Conservation (phyloP, 345 rosid genomes). For the Camelina laxa region DNA sequence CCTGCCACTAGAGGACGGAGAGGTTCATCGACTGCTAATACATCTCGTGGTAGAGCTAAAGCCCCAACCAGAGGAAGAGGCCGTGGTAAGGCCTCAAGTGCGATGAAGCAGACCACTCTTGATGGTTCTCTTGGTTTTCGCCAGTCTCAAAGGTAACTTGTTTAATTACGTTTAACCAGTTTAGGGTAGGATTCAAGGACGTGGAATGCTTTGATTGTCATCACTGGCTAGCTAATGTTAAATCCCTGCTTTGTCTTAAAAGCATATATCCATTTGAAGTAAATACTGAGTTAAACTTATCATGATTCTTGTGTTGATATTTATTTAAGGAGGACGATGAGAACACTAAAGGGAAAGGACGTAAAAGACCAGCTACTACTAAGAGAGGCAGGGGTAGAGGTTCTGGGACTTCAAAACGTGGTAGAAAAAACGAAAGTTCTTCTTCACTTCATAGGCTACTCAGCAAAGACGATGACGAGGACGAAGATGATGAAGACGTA, state of each 20-base stretch:
- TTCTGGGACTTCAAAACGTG: conserved; percentile 73
- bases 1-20: conserved; percentile 65
- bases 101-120: conserved; percentile 89
- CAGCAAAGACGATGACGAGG: conserved; percentile 68
- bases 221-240: conserved; percentile 35
- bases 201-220: conserved; percentile 23
- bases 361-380: conserved; percentile 75
- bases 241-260: conserved; percentile 23
- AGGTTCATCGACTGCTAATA: conserved; percentile 51
- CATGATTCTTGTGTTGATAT: conserved; percentile 10
- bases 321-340: conserved; percentile 59
- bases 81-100: conserved; percentile 68
- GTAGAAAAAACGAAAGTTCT: conserved; percentile 69
- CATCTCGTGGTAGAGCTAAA: conserved; percentile 65
- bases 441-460: conserved; percentile 62
- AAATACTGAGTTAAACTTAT: no score
- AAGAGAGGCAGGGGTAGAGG: conserved; percentile 74
- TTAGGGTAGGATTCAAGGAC: conserved; percentile 15
- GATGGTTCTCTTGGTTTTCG: conserved; percentile 72
- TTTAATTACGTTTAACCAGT: neutral
- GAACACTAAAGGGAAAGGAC: conserved; percentile 55
- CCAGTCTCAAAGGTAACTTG: conserved; percentile 72
- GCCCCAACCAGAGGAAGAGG: conserved; percentile 89
- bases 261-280: conserved; percentile 46
- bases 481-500: conserved; percentile 63